A percentile compares a stretch with the other conserved stretches of the same genome.
These are phyloP conservation scores for Cinnamomum chago DNA, from an alignment of 164 flowering plant genomes.

Conservation along the genomic window DNA sequence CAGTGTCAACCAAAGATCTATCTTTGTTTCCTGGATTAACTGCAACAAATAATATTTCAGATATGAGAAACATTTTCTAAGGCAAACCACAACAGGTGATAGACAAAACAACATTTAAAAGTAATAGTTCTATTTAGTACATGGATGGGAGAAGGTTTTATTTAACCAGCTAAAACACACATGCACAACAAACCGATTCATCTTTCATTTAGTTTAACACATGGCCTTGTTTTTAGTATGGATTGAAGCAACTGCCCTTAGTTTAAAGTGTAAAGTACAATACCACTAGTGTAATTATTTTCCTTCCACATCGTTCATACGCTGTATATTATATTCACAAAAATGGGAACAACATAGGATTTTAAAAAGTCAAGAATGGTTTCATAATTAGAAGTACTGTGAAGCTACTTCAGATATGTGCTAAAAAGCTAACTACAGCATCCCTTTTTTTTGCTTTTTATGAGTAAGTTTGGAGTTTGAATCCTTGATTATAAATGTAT, in stretches of 20 bases:
- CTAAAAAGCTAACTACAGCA: background rate
- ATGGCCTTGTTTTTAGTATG: background rate
- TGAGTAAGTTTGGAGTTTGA: background rate
- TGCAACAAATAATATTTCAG: background rate
- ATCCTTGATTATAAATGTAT: background rate
- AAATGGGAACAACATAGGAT: background rate
- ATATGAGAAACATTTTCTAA: background rate
- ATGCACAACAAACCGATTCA: background rate
- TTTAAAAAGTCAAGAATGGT: background rate
- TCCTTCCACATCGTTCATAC: background rate
- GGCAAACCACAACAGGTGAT: background rate
- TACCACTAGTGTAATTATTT: too few relatives aligned
- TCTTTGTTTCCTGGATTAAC: slow-evolving; percentile 10
- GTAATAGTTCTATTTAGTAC: background rate
- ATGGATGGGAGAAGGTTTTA: background rate
- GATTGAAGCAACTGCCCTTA: background rate
- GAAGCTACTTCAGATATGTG: background rate
- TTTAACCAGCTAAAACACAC: background rate
- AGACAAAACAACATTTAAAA: background rate
- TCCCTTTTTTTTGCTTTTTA: background rate
- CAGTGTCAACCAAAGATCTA: background rate
- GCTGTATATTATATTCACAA: too few relatives aligned
- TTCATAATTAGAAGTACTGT: background rate
- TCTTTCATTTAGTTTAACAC: background rate
- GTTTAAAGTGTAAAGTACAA: background rate